Evolutionary conservation across 164 flowering plant species (phyloP).

Genomic region (Kingdonia uniflora): DNA sequence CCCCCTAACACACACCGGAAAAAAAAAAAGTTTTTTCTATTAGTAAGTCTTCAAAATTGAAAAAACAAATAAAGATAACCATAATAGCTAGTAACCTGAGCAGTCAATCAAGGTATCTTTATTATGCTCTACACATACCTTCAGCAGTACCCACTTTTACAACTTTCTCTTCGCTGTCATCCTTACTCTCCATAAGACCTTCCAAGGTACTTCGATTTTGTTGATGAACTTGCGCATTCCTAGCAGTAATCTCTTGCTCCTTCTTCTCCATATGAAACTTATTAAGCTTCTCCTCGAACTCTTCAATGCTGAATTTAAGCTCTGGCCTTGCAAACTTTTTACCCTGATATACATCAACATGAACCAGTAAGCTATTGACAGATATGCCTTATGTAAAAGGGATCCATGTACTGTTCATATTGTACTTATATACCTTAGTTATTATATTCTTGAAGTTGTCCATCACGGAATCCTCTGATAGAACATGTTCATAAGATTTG

Average conservation of each 20-base stretch:
- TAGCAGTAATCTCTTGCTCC: constrained; percentile 78
- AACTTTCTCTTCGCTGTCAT: constrained; percentile 26
- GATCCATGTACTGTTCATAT: too few relatives aligned
- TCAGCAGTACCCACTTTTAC: constrained; percentile 29
- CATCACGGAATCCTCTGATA: constrained; percentile 72
- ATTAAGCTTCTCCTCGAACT: constrained; percentile 86
- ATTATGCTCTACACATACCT: constrained; percentile 28
- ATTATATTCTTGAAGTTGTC: constrained; percentile 71
- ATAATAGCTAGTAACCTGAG: not conserved
- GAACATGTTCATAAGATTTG: constrained; percentile 73
- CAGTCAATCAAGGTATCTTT: not conserved
- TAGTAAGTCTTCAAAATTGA: too few relatives aligned
- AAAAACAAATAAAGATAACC: too few relatives aligned
- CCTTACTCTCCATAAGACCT: constrained; percentile 16
- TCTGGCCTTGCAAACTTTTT: constrained; percentile 97
- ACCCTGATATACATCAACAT: constrained; percentile 31
- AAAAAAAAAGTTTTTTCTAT: too few relatives aligned
- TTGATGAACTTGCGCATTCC: constrained; percentile 77
- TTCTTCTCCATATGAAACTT: constrained; percentile 72
- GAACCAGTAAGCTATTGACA: not conserved
- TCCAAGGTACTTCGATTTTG: constrained; percentile 40
- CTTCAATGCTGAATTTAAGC: constrained; percentile 67
- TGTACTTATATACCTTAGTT: constrained; percentile 51
- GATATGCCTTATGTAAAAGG: too few relatives aligned
- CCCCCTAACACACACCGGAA: too few relatives aligned